Percentiles rank a stretch among this genome's conserved stretches.
These are phyloP conservation scores for Cronartium ribicola DNA, from an alignment of 1,284 basidiomycete genomes.

Conservation along the genomic window DNA sequence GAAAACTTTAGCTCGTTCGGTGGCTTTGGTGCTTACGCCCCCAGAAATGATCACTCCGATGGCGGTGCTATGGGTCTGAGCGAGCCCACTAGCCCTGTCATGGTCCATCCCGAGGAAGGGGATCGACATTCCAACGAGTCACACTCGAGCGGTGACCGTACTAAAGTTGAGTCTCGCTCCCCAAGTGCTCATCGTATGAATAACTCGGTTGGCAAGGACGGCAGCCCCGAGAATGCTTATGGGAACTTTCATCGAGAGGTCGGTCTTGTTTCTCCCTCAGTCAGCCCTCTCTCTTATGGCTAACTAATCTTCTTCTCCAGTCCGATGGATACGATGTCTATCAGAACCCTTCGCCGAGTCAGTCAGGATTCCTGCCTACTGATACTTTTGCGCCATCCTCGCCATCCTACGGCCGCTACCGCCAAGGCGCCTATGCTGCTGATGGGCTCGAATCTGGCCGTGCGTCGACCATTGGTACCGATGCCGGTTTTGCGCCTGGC, in stretches of 20 bases:
- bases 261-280: not conserved
- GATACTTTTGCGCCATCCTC: conserved; percentile 30
- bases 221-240: conserved; percentile 11
- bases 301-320: not conserved
- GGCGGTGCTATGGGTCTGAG: conserved; percentile 27
- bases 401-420: conserved; percentile 45
- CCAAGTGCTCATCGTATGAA: conserved; percentile 34
- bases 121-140: conserved; percentile 43
- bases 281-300: not conserved
- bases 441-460: conserved; percentile 49
- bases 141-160: conserved; percentile 42
- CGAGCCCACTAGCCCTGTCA: conserved; percentile 22
- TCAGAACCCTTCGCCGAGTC: not conserved
- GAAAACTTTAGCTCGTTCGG: conserved; percentile 23
- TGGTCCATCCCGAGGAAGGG: conserved; percentile 19
- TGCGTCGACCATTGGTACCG: conserved; percentile 50
- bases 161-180: conserved; percentile 43
- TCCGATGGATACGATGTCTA: conserved; percentile 36
- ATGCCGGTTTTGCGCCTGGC: conserved; percentile 44
- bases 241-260: conserved; percentile 23
- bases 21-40: conserved; percentile 27
- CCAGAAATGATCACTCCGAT: not conserved
- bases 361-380: conserved; percentile 5
- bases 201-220: not conserved
- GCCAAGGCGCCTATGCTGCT: conserved; percentile 48